A percentile compares a stretch with the other conserved stretches of the same genome.
phyloP scores from a whole-genome alignment of 2,329 filamentous ascomycete genomes.

The Sclerotinia nivalis region DNA sequence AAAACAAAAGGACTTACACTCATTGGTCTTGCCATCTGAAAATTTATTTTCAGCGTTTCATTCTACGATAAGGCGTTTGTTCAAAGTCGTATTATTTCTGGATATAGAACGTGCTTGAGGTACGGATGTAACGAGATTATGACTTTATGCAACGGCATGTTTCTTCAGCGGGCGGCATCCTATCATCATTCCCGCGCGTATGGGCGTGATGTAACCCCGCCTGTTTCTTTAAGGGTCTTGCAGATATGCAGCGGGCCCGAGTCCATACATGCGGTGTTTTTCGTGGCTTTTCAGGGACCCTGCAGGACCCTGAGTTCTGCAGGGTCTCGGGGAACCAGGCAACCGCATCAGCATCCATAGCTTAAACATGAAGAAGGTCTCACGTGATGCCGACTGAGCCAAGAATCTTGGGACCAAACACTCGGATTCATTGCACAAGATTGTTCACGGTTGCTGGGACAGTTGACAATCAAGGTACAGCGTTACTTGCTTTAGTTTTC shows the following conservation, averaged over 20 bases:
- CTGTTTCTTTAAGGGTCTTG: not conserved
- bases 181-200: not conserved
- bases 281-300: not conserved
- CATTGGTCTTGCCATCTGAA: not conserved
- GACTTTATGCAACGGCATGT: not conserved
- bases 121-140: not conserved
- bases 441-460: not conserved
- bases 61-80: not conserved
- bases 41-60: not conserved
- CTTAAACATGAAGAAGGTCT: not conserved
- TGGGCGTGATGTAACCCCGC: constrained; percentile 11
- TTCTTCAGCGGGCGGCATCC: not conserved
- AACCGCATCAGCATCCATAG: not conserved
- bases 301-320: constrained; percentile 16
- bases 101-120: not conserved
- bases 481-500: not conserved
- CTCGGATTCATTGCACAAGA: not conserved
- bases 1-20: not conserved
- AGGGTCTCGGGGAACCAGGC: constrained; percentile 8
- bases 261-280: not conserved
- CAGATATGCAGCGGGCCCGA: constrained; percentile 18
- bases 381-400: not conserved
- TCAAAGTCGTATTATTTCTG: not conserved
- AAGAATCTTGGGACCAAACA: not conserved
- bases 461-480: not conserved